Percentiles rank a stretch among this genome's conserved stretches.
phyloP scores from a whole-genome alignment of 192 early-diverging fungal genomes.

The Coemansia sp. region DNA sequence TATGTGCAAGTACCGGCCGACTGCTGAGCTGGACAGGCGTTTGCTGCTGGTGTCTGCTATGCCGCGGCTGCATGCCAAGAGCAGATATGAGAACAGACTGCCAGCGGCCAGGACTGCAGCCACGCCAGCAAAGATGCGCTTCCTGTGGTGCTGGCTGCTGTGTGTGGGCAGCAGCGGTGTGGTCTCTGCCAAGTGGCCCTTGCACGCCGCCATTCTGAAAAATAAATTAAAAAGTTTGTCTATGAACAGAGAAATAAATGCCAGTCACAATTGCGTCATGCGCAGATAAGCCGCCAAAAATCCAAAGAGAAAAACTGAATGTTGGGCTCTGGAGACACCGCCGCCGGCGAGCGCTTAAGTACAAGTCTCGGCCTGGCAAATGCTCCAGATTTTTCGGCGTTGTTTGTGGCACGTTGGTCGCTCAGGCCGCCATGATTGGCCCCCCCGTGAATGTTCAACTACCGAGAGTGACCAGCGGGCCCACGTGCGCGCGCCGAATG shows the following conservation, averaged over 20 bases:
- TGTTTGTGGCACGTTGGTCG: neutral
- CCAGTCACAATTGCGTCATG: neutral
- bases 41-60: neutral
- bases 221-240: neutral
- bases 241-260: neutral
- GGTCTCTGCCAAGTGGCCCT: neutral
- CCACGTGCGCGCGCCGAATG: neutral
- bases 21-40: slow-evolving; percentile 21
- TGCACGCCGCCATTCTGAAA: neutral
- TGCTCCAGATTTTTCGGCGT: neutral
- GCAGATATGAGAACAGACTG: neutral
- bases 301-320: neutral
- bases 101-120: neutral
- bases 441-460: neutral
- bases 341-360: too few relatives aligned
- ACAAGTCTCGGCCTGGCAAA: too few relatives aligned
- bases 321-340: too few relatives aligned
- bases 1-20: slow-evolving; percentile 69
- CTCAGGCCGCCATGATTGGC: neutral
- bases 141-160: neutral
- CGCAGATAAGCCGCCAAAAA: too few relatives aligned
- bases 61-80: neutral
- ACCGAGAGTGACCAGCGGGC: neutral
- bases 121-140: neutral
- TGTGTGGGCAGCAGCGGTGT: neutral